Conservation (phyloP, 257 asterid genomes). For the Solanum corneliomulleri region DNA sequence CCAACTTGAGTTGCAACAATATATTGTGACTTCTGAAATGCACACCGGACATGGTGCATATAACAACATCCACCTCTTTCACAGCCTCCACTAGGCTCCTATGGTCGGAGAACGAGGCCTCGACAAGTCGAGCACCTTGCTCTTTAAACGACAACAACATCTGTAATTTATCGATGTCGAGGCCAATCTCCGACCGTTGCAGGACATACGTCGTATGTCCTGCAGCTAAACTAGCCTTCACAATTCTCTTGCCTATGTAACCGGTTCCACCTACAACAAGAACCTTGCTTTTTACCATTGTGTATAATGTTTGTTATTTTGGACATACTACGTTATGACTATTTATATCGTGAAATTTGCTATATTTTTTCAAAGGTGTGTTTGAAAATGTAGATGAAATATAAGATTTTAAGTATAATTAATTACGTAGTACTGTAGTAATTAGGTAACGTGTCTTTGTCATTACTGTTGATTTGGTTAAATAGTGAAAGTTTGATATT, state of each 20-base stretch:
- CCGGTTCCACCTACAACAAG: constrained; percentile 87
- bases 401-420: neutral
- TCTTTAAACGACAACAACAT: constrained; percentile 47
- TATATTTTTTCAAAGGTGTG: neutral
- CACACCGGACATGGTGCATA: constrained; percentile 83
- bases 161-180: constrained; percentile 63
- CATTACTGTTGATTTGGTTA: neutral
- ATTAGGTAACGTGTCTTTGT: neutral
- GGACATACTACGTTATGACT: neutral
- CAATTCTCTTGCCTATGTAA: constrained; percentile 57
- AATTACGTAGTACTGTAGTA: neutral
- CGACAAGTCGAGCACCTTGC: constrained; percentile 56
- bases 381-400: neutral
- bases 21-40: constrained; percentile 66
- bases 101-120: constrained; percentile 63
- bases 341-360: neutral
- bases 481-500: neutral
- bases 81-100: constrained; percentile 67
- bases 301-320: neutral
- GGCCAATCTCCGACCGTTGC: constrained; percentile 52
- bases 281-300: constrained; percentile 53
- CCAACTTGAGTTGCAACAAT: constrained; percentile 62
- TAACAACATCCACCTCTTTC: constrained; percentile 65
- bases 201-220: constrained; percentile 68
- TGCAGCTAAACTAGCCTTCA: constrained; percentile 59